Evolutionary conservation across 768 basidiomycete genomes (phyloP), one percentile per base, ranked within the genome.

Genomic region (Mycena venus): DNA sequence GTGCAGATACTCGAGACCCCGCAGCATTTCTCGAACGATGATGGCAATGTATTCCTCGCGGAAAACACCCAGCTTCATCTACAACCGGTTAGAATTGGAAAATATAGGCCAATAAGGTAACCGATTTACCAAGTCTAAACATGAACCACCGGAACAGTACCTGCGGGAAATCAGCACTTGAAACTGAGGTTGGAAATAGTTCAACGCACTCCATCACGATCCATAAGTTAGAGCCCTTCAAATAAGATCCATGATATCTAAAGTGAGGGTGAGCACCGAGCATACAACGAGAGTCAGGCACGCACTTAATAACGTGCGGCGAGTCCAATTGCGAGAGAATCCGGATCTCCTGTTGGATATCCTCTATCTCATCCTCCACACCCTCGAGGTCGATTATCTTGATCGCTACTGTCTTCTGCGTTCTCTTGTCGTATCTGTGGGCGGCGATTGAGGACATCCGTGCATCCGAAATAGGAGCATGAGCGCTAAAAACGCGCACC

Each of bases 381-480:
- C 95, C 96, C 85, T 99, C 98, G 36, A 99, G 91, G 87, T 99
- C 97, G 82, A 99, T 99, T 79, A 99, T 98, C 92, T 97, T 99
- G 88, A 99, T 99, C 55, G 98, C 98, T 29, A 99, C 98, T 0
- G 98, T 97, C 87, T 94, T 94, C 83, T 97, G 95, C 29, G 97
- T 98, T 72, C 96, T 90, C 82, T 96, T 96, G 86, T 99, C 97
- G 80, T 95, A 99, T 70, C 97, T 98, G 78, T 66, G 71, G n/a
- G 68, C 44, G 23, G 51, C n/a, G 25, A 58, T n/a, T 65, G 59
- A 53, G 55, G 42, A 34, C n/a, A n/a, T n/a, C n/a, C n/a, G n/a
- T n/a, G n/a, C 29, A 51, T 36, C 42, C 44, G 63, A 74, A 75
- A 60, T 71, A 71, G 65, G 73, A 72, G 62, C 42, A 32, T 47